A percentile compares a stretch with the other conserved stretches of the same genome.
These are phyloP conservation scores for Lentinus tigrinus DNA, from an alignment of 768 basidiomycete genomes.

Conservation along the genomic window DNA sequence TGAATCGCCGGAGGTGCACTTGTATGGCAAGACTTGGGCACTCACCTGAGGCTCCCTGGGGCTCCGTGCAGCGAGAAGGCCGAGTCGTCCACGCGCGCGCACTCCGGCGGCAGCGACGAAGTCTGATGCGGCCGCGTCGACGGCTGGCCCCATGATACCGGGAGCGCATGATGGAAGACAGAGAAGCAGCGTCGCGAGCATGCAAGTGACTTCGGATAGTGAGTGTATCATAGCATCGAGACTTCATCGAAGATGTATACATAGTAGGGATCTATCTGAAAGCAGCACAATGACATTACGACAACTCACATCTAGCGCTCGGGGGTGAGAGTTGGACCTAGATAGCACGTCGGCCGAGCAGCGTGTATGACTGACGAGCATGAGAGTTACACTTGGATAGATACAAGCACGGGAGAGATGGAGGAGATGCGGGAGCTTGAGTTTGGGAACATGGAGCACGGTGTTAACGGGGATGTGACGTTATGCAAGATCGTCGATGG, in stretches of 20 bases:
- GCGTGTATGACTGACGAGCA: background rate
- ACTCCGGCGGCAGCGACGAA: conserved; percentile 2
- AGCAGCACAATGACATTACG: conserved; percentile 8
- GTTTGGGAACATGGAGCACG: background rate
- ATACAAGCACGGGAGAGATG: background rate
- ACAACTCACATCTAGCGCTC: conserved; percentile 3
- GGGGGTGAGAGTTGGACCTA: background rate
- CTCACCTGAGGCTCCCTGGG: background rate
- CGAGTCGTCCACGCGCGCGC: background rate
- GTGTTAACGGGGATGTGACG: no score
- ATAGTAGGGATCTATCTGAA: conserved; percentile 5
- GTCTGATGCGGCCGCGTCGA: conserved; percentile 9
- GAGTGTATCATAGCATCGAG: background rate
- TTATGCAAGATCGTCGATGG: background rate
- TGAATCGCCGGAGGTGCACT: conserved; percentile 9
- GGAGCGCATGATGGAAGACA: conserved; percentile 14
- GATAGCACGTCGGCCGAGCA: no score
- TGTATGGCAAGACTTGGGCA: background rate
- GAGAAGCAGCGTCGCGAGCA: conserved; percentile 7
- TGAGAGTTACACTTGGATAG: background rate
- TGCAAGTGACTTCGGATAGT: conserved; percentile 1
- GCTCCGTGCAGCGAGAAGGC: background rate
- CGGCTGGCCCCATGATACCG: conserved; percentile 8
- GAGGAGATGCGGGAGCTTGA: background rate
- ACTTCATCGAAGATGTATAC: conserved; percentile 1